phyloP scores from a whole-genome alignment of 2,329 filamentous ascomycete genomes.

The Periconia digitata region DNA sequence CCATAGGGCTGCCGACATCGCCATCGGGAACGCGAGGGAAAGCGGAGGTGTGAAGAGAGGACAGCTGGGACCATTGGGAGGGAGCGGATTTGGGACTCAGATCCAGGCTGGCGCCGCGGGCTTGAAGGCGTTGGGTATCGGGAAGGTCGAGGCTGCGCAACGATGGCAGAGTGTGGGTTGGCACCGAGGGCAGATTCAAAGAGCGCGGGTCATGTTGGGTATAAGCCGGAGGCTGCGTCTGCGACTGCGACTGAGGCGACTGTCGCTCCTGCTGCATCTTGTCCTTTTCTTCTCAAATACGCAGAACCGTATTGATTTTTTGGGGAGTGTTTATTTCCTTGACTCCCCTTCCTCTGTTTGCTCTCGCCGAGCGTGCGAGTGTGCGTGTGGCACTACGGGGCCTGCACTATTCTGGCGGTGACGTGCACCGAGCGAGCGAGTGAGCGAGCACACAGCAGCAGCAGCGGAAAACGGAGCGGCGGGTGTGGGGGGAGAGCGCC shows the following conservation, averaged over 20 bases:
- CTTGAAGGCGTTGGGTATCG: constrained; percentile 27
- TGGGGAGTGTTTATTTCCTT: not conserved
- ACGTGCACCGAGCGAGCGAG: not conserved
- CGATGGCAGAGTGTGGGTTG: constrained; percentile 45
- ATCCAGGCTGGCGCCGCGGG: constrained; percentile 33
- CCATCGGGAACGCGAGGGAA: constrained; percentile 39
- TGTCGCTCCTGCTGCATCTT: constrained; percentile 28
- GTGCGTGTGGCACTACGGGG: too few species aligned
- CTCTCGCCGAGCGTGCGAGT: too few species aligned
- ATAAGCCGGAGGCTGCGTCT: constrained; percentile 43
- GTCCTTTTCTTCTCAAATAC: not conserved
- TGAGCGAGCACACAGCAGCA: too few species aligned
- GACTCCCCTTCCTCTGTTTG: not conserved
- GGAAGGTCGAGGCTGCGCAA: constrained; percentile 46
- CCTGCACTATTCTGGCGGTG: too few species aligned
- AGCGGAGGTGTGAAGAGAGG: constrained; percentile 24
- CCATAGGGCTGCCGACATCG: constrained; percentile 47
- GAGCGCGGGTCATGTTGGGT: constrained; percentile 44
- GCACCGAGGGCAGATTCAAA: constrained; percentile 46
- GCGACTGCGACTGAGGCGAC: constrained; percentile 45
- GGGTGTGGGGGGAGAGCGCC: not conserved
- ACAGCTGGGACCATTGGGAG: constrained; percentile 30
- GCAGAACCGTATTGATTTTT: not conserved
- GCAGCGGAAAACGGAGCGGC: not conserved
- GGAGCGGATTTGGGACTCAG: constrained; percentile 35